Base-by-base conservation (phyloP, 2,329 filamentous ascomycete species). In the Alternaria angustiovoidea region DNA sequence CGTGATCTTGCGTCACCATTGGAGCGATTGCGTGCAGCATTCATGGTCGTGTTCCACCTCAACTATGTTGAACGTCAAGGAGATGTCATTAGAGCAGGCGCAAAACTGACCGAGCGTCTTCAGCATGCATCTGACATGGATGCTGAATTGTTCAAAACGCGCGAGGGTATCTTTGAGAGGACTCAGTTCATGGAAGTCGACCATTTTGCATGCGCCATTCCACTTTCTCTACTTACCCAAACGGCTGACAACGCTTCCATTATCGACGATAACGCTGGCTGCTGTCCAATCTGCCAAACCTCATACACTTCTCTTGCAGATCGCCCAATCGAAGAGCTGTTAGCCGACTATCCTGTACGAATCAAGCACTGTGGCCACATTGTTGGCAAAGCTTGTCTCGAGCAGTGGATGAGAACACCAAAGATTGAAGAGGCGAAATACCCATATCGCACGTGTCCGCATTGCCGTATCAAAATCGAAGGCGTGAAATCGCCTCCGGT, bases 291-390 rank as follows among this genome's bases (percentile, higher is more conserved):
- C 14, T 73, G 71, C 46, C 71, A 66, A n/a, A 59, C 67, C 28
- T 62, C 63, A 2, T 69, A 70, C 53, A 62, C 64, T 1, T 66
- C 64, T 22, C 48, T 66, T 1, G 12, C 44, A 2, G 49, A 52
- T 1, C 68, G 59, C 46, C 28, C 61, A 0, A 43, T 63, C 7
- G 22, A 60, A 9, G 63, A 69, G 3, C 55, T 71, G 2, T 48
- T 73, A 0, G 59, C 61, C 16, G 71, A 73, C 53, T 72, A 62
- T 28, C 68, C 69, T 7, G 65, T 71, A 2, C 64, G 66, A 3
- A 72, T 73, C 51, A 73, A 72, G 34, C 53, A 70, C 49, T 73
- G 71, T 34, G 69, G 71, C 3, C 71, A 73, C 44, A 28, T 71
- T 16, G 42, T 72, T 5, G 71, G 71, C 5, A 73, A 70, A 34